A percentile compares a stretch with the other conserved stretches of the same genome.
These are phyloP conservation scores for Monosporascus sp. DNA, from an alignment of 2,329 filamentous ascomycete species.

Conservation along the genomic window DNA sequence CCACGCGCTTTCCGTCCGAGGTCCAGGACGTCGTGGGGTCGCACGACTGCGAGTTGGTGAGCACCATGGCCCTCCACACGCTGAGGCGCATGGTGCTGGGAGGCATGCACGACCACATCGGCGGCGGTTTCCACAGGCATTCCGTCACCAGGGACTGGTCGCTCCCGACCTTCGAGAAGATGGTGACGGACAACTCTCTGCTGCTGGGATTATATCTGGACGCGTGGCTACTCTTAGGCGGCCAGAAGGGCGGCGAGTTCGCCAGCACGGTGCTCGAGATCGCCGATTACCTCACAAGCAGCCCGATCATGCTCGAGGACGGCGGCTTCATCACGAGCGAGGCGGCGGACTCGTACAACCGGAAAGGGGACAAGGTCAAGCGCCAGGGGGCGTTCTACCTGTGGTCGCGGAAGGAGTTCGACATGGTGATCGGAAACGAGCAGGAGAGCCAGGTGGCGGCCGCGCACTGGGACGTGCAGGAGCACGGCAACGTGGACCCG, in stretches of 20 bases:
- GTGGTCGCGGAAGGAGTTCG: constrained; percentile 86
- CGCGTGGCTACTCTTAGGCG: constrained; percentile 61
- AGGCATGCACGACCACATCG: constrained; percentile 51
- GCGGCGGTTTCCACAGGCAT: constrained; percentile 62
- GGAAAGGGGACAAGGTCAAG: constrained; percentile 71
- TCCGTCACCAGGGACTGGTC: constrained; percentile 91
- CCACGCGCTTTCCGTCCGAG: constrained; percentile 64
- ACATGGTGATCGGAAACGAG: constrained; percentile 61
- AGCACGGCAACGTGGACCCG: constrained; percentile 79
- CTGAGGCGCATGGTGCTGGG: constrained; percentile 65
- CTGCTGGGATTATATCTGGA: constrained; percentile 80
- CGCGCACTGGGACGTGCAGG: constrained; percentile 75
- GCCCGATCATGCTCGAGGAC: constrained; percentile 58
- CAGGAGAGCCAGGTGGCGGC: constrained; percentile 70
- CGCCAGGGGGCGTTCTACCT: constrained; percentile 91
- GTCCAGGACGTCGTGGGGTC: constrained; percentile 86
- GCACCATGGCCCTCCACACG: constrained; percentile 75
- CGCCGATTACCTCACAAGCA: constrained; percentile 74
- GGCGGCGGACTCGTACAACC: constrained; percentile 78
- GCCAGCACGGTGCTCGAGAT: constrained; percentile 75
- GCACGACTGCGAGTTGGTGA: constrained; percentile 67
- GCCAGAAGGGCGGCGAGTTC: constrained; percentile 60
- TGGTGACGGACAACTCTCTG: constrained; percentile 88
- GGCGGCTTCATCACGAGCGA: constrained; percentile 86
- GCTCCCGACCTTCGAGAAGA: constrained; percentile 94